Evolutionary conservation across 1,284 basidiomycete genomes (phyloP).

Genomic region (Hymenochaete sp.): DNA sequence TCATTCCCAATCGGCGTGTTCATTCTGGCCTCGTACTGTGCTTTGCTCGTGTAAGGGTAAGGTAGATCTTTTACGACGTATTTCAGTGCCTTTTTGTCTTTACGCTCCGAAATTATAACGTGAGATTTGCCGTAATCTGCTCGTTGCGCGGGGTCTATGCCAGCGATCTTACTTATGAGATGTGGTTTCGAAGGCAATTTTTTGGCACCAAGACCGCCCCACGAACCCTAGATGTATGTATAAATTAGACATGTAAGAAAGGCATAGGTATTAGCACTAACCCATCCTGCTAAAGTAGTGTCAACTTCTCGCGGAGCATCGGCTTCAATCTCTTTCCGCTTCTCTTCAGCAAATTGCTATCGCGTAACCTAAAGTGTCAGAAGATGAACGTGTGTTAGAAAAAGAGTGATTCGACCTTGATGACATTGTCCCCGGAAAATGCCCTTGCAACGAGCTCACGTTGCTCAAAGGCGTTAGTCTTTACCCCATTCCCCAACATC

Average conservation of each 20-base stretch:
- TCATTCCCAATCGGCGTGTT: slow-evolving; percentile 77
- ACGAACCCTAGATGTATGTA: slow-evolving; percentile 63
- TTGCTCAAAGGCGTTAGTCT: slow-evolving; percentile 66
- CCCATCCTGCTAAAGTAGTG: slow-evolving; percentile 92
- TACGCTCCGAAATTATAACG: slow-evolving; percentile 91
- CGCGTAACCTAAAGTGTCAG: slow-evolving; percentile 9
- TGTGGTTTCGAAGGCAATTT: slow-evolving; percentile 49
- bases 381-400: neutral
- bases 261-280: slow-evolving; percentile 32
- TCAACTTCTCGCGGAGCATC: slow-evolving; percentile 85
- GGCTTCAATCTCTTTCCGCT: slow-evolving; percentile 66
- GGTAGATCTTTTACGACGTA: slow-evolving; percentile 87
- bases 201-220: slow-evolving; percentile 77
- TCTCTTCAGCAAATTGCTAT: slow-evolving; percentile 81
- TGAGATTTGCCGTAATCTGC: slow-evolving; percentile 80
- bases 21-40: slow-evolving; percentile 84
- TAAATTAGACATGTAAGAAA: neutral
- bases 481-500: slow-evolving; percentile 35
- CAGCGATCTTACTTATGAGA: slow-evolving; percentile 73
- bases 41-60: slow-evolving; percentile 85
- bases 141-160: slow-evolving; percentile 69
- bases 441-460: slow-evolving; percentile 87
- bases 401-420: slow-evolving; percentile 46
- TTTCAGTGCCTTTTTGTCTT: slow-evolving; percentile 87
- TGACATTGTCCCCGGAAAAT: slow-evolving; percentile 94